Evolutionary conservation across 768 basidiomycete genomes (phyloP).

Genomic region (Lactifluus volemus): DNA sequence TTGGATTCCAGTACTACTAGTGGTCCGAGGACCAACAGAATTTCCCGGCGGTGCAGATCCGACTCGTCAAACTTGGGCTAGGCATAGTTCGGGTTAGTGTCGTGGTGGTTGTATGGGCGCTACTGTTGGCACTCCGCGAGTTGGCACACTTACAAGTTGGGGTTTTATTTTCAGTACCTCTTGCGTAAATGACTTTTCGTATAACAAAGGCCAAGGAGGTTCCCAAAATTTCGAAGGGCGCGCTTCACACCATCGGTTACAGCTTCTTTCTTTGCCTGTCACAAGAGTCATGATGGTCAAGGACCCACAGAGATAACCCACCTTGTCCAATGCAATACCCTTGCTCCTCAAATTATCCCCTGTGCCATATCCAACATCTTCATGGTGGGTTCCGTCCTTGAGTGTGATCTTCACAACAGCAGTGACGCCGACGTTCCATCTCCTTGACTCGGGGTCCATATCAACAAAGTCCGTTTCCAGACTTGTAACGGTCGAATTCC

Average conservation of each 20-base stretch:
- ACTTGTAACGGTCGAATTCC: conserved; percentile 74
- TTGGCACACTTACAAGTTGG: conserved; percentile 51
- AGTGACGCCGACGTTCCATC: conserved; percentile 68
- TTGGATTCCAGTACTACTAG: not conserved
- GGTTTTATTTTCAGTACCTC: conserved; percentile 86
- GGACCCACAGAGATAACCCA: conserved; percentile 28
- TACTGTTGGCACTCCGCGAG: not conserved
- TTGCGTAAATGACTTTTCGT: conserved; percentile 83
- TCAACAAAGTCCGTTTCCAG: conserved; percentile 77
- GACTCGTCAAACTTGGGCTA: conserved; percentile 61
- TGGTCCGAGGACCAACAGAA: conserved; percentile 23
- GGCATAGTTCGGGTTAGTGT: not conserved
- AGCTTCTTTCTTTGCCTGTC: conserved; percentile 95
- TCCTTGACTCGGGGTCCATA: conserved; percentile 51
- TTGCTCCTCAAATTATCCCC: conserved; percentile 82
- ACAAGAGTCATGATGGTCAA: not conserved
- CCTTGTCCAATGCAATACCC: conserved; percentile 86
- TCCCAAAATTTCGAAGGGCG: conserved; percentile 86
- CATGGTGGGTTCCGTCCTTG: conserved; percentile 81
- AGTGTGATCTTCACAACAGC: conserved; percentile 85
- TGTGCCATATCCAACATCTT: conserved; percentile 89
- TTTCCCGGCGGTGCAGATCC: conserved; percentile 59
- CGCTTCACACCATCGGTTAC: conserved; percentile 93
- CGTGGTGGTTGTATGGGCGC: conserved; percentile 7
- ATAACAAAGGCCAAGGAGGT: conserved; percentile 95